Evolutionary conservation across 2,329 filamentous ascomycete species (phyloP).

Genomic region (Hypoxylon sp.): DNA sequence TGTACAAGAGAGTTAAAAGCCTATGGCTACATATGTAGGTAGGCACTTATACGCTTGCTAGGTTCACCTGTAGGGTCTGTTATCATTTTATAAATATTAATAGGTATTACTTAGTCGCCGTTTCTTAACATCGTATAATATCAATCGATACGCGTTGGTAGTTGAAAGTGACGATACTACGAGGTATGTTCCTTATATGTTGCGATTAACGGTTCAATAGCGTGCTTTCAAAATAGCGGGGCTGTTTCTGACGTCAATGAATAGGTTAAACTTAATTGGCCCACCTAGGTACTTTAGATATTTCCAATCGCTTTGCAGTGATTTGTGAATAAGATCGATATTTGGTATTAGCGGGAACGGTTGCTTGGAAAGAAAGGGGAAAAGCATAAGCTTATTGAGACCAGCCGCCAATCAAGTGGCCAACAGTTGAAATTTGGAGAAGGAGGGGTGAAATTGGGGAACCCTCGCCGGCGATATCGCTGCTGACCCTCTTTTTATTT

Average conservation of each 20-base stretch:
- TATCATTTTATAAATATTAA: not conserved
- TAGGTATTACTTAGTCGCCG: not conserved
- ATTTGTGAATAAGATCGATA: too few relatives aligned
- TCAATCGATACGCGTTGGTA: not conserved
- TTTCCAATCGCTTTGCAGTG: too few relatives aligned
- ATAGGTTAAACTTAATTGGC: not conserved
- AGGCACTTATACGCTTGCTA: too few relatives aligned
- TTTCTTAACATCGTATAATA: not conserved
- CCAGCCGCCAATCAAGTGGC: not conserved
- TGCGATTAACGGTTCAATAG: too few relatives aligned
- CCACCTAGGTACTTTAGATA: too few relatives aligned
- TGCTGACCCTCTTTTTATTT: constrained; percentile 36
- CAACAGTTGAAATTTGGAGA: constrained; percentile 26
- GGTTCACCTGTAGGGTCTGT: not conserved
- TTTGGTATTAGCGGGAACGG: not conserved
- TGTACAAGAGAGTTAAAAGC: not conserved
- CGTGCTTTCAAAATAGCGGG: too few relatives aligned
- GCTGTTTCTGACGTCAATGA: too few relatives aligned
- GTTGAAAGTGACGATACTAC: not conserved
- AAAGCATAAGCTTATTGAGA: not conserved
- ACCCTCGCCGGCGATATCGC: constrained; percentile 34
- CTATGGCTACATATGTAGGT: not conserved
- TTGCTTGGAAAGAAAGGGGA: not conserved
- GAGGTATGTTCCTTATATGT: not conserved
- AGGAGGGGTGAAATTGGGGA: constrained; percentile 29